Conservation (phyloP, 2,329 filamentous ascomycete genomes). For the Ascochyta viciae-villosae region DNA sequence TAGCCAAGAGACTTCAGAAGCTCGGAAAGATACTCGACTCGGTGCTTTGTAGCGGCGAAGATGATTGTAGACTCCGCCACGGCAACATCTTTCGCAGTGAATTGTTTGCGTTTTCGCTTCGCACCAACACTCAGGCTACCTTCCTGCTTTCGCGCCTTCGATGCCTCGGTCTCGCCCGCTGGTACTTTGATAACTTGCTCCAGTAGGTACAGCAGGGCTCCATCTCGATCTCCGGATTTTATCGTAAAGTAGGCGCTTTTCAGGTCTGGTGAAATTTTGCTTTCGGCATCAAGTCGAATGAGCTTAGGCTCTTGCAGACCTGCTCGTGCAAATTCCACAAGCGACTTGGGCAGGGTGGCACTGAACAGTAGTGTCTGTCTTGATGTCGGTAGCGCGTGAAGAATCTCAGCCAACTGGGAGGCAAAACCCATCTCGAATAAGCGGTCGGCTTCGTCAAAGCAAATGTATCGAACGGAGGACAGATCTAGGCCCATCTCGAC, state of each 20-base stretch:
- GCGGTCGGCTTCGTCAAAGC: conserved; percentile 96
- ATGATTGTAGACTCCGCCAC: conserved; percentile 93
- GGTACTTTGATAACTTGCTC: conserved; percentile 95
- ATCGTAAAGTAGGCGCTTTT: conserved; percentile 94
- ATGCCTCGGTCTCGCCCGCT: conserved; percentile 65
- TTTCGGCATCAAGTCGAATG: conserved; percentile 89
- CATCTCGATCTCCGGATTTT: conserved; percentile 93
- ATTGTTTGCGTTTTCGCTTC: conserved; percentile 73
- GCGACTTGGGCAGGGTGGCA: conserved; percentile 88
- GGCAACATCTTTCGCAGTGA: conserved; percentile 70
- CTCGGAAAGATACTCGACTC: conserved; percentile 89
- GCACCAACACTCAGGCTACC: conserved; percentile 61
- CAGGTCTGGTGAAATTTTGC: conserved; percentile 95
- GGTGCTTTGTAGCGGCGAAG: conserved; percentile 94
- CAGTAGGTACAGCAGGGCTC: conserved; percentile 84
- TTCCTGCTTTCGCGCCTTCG: conserved; percentile 53
- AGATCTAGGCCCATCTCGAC: conserved; percentile 94
- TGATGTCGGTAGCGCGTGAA: conserved; percentile 82
- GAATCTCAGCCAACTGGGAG: conserved; percentile 88
- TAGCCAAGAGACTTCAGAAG: conserved; percentile 85
- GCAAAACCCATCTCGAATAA: conserved; percentile 99
- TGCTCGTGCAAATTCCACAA: conserved; percentile 94
- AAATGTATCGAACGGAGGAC: conserved; percentile 90
- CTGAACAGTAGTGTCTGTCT: conserved; percentile 95
- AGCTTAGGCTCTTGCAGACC: conserved; percentile 91